These are phyloP conservation scores for Parachlorella kessleri DNA, from an alignment of 139 green algal genomes.

Conservation along the genomic window DNA sequence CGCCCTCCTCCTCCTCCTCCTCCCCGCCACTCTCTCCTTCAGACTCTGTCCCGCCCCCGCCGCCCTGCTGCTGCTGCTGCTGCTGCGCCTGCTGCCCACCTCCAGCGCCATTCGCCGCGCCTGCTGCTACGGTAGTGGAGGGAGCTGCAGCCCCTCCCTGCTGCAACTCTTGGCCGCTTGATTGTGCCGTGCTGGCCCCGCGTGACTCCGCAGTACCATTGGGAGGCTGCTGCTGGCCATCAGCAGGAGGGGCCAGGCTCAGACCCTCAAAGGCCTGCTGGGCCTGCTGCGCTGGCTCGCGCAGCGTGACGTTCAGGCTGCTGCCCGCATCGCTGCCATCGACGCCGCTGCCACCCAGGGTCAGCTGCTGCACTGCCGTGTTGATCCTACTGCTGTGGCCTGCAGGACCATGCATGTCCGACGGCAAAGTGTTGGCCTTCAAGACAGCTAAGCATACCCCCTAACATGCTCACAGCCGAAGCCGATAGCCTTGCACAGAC, in stretches of 20 bases:
- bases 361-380: slow-evolving; percentile 38
- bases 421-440: no score
- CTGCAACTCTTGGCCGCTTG: neutral
- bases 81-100: neutral
- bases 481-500: no score
- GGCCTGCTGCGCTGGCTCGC: no score
- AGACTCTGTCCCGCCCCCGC: slow-evolving; percentile 5
- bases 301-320: no score
- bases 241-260: no score
- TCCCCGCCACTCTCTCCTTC: slow-evolving; percentile 12
- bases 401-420: no score
- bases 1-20: slow-evolving; percentile 38
- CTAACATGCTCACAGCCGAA: no score
- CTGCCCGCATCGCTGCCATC: slow-evolving; percentile 1
- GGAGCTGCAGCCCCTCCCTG: neutral
- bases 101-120: neutral
- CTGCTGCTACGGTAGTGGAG: no score
- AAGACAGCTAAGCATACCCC: no score
- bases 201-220: no score
- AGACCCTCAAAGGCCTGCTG: no score
- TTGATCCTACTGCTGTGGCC: slow-evolving; percentile 41
- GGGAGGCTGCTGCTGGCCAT: no score
- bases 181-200: neutral
- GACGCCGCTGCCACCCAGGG: slow-evolving; percentile 30
- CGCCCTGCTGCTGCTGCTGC: slow-evolving; percentile 24